phyloP scores from a whole-genome alignment of 2,329 filamentous ascomycete genomes.

The Monosporascus ibericus region DNA sequence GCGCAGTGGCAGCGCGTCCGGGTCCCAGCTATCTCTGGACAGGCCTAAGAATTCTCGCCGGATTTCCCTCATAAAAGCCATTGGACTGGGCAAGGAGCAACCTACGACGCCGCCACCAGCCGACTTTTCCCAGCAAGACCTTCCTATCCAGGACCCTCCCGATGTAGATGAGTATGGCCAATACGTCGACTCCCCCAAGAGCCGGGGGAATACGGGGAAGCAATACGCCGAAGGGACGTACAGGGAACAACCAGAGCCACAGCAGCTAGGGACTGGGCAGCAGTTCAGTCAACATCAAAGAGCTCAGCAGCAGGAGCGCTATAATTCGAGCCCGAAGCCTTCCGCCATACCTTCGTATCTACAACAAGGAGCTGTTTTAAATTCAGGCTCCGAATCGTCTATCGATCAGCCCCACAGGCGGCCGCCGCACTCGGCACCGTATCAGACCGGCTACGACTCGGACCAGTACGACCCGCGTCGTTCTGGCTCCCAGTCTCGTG shows the following conservation, averaged over 20 bases:
- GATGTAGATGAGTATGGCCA: constrained; percentile 30
- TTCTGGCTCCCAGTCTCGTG: constrained; percentile 38
- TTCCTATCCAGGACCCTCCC: constrained; percentile 46
- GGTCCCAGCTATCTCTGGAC: constrained; percentile 51
- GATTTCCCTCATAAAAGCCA: constrained; percentile 66
- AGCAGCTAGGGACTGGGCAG: constrained; percentile 19
- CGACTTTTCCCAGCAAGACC: constrained; percentile 44
- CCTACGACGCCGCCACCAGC: constrained; percentile 36
- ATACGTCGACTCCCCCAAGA: constrained; percentile 25
- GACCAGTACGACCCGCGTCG: constrained; percentile 37
- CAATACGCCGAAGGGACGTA: constrained; percentile 33
- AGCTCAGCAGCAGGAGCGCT: constrained; percentile 35
- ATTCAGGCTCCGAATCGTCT: constrained; percentile 49
- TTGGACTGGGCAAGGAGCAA: constrained; percentile 54
- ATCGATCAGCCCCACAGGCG: constrained; percentile 38
- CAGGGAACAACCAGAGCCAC: constrained; percentile 29
- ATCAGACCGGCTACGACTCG: constrained; percentile 37
- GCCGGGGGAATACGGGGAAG: constrained; percentile 14
- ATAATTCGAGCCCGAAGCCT: constrained; percentile 33
- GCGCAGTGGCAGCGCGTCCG: constrained; percentile 58
- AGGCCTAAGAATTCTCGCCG: constrained; percentile 47
- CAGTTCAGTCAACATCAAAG: constrained; percentile 22
- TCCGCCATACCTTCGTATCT: constrained; percentile 42
- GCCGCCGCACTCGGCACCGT: constrained; percentile 36
- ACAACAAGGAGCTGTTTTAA: constrained; percentile 39